Evolutionary conservation across 768 basidiomycete genomes (phyloP).

Genomic region (Mycena capillaripes): DNA sequence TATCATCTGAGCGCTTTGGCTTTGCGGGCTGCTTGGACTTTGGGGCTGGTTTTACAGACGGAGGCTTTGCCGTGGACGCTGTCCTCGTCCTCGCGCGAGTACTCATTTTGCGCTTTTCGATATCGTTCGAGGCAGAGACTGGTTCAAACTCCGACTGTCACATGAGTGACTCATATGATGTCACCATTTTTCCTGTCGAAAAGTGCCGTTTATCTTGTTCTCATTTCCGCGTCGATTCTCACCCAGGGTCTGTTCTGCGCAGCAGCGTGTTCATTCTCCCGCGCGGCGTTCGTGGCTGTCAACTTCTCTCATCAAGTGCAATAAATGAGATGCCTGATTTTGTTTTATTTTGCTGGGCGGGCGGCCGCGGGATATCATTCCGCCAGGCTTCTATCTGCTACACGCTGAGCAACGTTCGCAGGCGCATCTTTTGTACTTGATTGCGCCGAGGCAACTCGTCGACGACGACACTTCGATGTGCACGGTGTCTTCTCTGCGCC

Average conservation of each 20-base stretch:
- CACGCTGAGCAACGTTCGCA: not conserved
- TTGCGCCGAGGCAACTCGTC: slow-evolving; percentile 19
- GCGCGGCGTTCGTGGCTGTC: no score
- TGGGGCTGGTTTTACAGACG: not conserved
- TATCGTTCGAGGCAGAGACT: not conserved
- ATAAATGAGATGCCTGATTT: no score
- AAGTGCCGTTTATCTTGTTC: no score
- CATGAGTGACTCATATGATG: not conserved
- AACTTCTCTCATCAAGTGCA: not conserved
- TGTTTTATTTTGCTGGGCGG: no score
- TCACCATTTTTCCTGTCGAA: not conserved
- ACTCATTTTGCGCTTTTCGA: slow-evolving; percentile 20
- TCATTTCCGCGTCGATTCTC: no score
- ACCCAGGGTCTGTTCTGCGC: no score
- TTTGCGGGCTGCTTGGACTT: slow-evolving; percentile 12
- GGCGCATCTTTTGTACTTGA: slow-evolving; percentile 18
- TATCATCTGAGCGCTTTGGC: slow-evolving; percentile 20
- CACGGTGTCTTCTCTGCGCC: not conserved
- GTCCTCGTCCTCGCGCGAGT: slow-evolving; percentile 14
- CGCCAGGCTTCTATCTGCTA: not conserved
- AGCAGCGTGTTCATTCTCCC: no score
- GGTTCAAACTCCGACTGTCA: not conserved
- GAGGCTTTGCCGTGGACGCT: not conserved
- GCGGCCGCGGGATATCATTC: no score
- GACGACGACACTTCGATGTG: not conserved